These are phyloP conservation scores for Coemansia sp. DNA, from an alignment of 192 early-diverging fungal species.

Conservation along the genomic window DNA sequence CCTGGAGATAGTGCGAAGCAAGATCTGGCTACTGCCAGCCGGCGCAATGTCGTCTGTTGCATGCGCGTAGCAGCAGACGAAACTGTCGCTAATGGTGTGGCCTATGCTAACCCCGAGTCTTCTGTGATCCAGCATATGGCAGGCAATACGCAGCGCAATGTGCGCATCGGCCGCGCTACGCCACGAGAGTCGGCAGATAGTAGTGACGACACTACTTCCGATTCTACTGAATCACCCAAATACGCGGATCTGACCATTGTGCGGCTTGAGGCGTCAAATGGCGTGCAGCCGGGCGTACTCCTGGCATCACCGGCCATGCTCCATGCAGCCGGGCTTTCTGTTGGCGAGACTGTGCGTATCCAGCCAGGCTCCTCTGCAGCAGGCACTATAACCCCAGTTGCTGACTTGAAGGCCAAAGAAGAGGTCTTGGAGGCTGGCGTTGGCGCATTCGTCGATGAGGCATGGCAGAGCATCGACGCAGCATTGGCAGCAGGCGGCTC, in stretches of 20 bases:
- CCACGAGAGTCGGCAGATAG: constrained; percentile 13
- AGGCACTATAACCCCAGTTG: background rate
- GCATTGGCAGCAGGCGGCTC: constrained; percentile 20
- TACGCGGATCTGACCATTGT: constrained; percentile 19
- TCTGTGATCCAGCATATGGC: constrained; percentile 16
- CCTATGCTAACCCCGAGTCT: constrained; percentile 36
- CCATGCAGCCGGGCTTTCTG: constrained; percentile 2
- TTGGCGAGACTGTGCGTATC: constrained; percentile 40
- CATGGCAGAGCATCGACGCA: constrained; percentile 38
- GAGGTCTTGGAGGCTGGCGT: constrained; percentile 31
- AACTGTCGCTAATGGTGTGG: constrained; percentile 32
- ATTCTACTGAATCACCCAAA: background rate
- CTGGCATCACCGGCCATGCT: constrained; percentile 18
- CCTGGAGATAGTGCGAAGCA: background rate
- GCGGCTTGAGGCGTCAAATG: constrained; percentile 13
- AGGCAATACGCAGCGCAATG: background rate
- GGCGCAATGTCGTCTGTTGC: constrained; percentile 14
- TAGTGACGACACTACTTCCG: constrained; percentile 11
- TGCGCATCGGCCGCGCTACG: constrained; percentile 28
- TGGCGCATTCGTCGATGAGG: constrained; percentile 22
- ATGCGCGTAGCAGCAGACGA: constrained; percentile 35
- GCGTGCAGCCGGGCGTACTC: constrained; percentile 46
- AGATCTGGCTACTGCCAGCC: background rate
- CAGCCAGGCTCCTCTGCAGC: constrained; percentile 1
- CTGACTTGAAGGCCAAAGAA: background rate